Conservation (phyloP, 2,329 filamentous ascomycete genomes). For the Curvularia verruculosa region DNA sequence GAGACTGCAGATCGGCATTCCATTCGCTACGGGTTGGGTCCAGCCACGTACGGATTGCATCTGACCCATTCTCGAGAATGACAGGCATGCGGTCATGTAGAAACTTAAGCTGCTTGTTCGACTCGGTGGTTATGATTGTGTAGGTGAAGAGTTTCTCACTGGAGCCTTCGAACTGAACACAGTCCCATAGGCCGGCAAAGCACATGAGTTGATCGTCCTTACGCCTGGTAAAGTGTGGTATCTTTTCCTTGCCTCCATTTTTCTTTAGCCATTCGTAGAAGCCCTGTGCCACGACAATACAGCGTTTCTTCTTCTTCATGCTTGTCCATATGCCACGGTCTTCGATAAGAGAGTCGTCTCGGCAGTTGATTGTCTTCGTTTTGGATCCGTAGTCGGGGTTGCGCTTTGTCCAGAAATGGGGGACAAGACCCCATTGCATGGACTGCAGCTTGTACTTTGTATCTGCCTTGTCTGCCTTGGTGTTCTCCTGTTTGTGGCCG, state of each 20-base stretch:
- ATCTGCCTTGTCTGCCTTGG: constrained; percentile 27
- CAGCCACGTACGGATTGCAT: constrained; percentile 75
- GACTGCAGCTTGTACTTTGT: constrained; percentile 80
- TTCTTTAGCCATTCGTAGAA: constrained; percentile 97
- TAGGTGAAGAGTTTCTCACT: constrained; percentile 82
- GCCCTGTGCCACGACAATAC: constrained; percentile 84
- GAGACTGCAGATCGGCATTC: constrained; percentile 75
- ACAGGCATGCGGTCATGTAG: constrained; percentile 97
- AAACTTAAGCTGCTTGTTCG: constrained; percentile 81
- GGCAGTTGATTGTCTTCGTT: constrained; percentile 93
- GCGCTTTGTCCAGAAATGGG: constrained; percentile 91
- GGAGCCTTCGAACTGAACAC: constrained; percentile 75
- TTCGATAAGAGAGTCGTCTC: constrained; percentile 80
- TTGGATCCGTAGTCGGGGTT: constrained; percentile 77
- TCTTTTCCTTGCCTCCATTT: constrained; percentile 74
- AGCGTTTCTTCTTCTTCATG: constrained; percentile 90
- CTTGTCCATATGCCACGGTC: constrained; percentile 85
- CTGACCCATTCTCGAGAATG: constrained; percentile 77
- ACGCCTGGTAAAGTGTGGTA: constrained; percentile 83
- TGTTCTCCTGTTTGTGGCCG: constrained; percentile 50
- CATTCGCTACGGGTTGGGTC: constrained; percentile 75
- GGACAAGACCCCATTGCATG: constrained; percentile 96
- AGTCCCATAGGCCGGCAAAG: constrained; percentile 92
- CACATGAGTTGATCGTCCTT: constrained; percentile 85
- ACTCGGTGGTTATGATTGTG: constrained; percentile 89